A percentile compares a stretch with the other conserved stretches of the same genome.
These are phyloP conservation scores for Mikania micrantha DNA, from an alignment of 129 eudicot species.

Conservation along the genomic window DNA sequence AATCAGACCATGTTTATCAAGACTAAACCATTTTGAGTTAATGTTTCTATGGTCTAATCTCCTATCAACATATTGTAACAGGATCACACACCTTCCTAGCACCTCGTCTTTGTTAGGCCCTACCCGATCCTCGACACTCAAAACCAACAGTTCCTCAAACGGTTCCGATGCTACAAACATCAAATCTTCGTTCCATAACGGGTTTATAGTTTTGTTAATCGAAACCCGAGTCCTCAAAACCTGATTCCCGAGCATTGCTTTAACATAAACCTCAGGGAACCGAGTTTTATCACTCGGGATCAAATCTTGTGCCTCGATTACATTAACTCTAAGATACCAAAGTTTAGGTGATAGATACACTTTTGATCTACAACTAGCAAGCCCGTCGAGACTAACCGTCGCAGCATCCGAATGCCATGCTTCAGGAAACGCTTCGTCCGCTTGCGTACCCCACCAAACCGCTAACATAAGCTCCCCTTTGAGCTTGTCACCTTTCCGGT, in stretches of 20 bases:
- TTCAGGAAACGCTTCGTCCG: slow-evolving; percentile 40
- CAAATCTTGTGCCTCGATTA: slow-evolving; percentile 50
- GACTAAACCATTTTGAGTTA: slow-evolving; percentile 39
- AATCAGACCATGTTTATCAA: slow-evolving; percentile 36
- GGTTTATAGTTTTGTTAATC: slow-evolving; percentile 28
- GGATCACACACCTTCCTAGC: slow-evolving; percentile 43
- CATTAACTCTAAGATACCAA: slow-evolving; percentile 49
- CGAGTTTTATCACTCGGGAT: slow-evolving; percentile 22
- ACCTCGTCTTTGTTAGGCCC: slow-evolving; percentile 36
- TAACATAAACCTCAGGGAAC: slow-evolving; percentile 44
- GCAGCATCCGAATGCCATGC: slow-evolving; percentile 53
- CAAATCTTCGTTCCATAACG: slow-evolving; percentile 51
- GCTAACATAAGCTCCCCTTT: slow-evolving; percentile 40
- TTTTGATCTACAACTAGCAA: slow-evolving; percentile 35
- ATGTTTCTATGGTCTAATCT: slow-evolving; percentile 37
- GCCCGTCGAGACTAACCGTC: slow-evolving; percentile 27
- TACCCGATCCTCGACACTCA: slow-evolving; percentile 45
- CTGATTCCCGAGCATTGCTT: slow-evolving; percentile 40
- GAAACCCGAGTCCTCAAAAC: slow-evolving; percentile 39
- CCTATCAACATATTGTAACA: slow-evolving; percentile 38
- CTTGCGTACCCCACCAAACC: slow-evolving; percentile 47
- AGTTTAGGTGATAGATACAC: slow-evolving; percentile 50
- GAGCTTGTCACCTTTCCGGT: slow-evolving; percentile 13
- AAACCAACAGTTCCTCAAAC: slow-evolving; percentile 42
- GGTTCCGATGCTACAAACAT: slow-evolving; percentile 24